Evolutionary conservation across 176 grass and related monocot genomes (phyloP).

Genomic region (Alopecurus myosuroides): DNA sequence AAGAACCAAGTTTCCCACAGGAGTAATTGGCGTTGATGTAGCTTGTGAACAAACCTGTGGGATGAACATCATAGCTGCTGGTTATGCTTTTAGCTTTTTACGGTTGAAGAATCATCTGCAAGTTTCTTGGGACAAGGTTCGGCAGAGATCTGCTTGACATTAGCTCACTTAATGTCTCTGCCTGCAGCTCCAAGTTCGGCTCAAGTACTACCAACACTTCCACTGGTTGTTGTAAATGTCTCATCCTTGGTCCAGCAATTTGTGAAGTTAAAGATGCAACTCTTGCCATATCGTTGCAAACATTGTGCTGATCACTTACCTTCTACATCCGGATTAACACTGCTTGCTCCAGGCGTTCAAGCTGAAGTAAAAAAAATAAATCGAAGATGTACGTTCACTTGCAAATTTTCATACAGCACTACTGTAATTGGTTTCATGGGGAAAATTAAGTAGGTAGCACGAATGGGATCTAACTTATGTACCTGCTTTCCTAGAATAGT

Average conservation of each 20-base stretch:
- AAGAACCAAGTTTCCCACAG: neutral
- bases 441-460: neutral
- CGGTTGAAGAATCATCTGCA: neutral
- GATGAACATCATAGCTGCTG: neutral
- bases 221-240: slow-evolving; percentile 36
- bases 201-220: slow-evolving; percentile 43
- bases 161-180: neutral
- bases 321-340: slow-evolving; percentile 25
- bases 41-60: neutral
- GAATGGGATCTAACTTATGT: neutral
- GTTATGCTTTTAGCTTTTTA: neutral
- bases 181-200: neutral
- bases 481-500: slow-evolving; percentile 89
- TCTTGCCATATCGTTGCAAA: slow-evolving; percentile 12
- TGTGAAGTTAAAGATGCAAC: slow-evolving; percentile 46
- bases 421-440: neutral
- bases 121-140: neutral
- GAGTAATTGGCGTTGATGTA: neutral
- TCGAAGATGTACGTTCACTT: neutral
- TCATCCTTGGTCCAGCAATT: slow-evolving; percentile 43
- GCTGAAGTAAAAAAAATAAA: neutral
- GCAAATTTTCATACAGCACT: neutral
- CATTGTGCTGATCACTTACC: slow-evolving; percentile 12
- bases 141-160: neutral
- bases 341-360: slow-evolving; percentile 26